phyloP scores from a whole-genome alignment of 441 rosid genomes.

The Adansonia madagascariensis region DNA sequence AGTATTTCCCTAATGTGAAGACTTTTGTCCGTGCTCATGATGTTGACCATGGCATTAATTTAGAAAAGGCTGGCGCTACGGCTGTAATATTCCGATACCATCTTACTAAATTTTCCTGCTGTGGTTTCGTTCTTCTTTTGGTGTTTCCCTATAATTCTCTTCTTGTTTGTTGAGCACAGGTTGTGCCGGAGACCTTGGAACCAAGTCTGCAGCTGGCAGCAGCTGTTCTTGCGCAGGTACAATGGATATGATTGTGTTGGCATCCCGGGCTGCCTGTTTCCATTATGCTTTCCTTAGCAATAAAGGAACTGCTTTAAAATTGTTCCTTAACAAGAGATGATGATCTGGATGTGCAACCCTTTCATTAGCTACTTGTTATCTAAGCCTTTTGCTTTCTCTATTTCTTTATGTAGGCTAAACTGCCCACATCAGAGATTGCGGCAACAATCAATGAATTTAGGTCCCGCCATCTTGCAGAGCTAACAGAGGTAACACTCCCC shows the following conservation, averaged over 20 bases:
- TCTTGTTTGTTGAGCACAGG: slow-evolving; percentile 44
- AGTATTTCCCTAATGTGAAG: slow-evolving; percentile 92
- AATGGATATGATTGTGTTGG: slow-evolving; percentile 16
- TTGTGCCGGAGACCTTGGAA: slow-evolving; percentile 97
- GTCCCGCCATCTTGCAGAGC: slow-evolving; percentile 89
- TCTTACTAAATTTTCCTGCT: slow-evolving; percentile 19
- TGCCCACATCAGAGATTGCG: slow-evolving; percentile 86
- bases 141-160: background rate
- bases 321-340: slow-evolving; percentile 22
- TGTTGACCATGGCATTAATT: slow-evolving; percentile 91
- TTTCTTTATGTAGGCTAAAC: slow-evolving; percentile 63
- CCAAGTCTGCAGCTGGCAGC: slow-evolving; percentile 99
- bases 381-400: background rate
- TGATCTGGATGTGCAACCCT: background rate
- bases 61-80: slow-evolving; percentile 97
- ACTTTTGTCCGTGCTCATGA: slow-evolving; percentile 98
- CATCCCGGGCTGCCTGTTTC: slow-evolving; percentile 9
- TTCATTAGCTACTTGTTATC: background rate
- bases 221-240: slow-evolving; percentile 98
- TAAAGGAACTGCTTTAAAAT: background rate
- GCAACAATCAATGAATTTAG: slow-evolving; percentile 90
- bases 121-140: background rate
- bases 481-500: slow-evolving; percentile 65
- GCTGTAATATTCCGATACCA: slow-evolving; percentile 65
- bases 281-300: background rate